A percentile compares a stretch with the other conserved stretches of the same genome.
Evolutionary conservation across 129 eudicot species (phyloP).

Genomic region (Glebionis coronaria): DNA sequence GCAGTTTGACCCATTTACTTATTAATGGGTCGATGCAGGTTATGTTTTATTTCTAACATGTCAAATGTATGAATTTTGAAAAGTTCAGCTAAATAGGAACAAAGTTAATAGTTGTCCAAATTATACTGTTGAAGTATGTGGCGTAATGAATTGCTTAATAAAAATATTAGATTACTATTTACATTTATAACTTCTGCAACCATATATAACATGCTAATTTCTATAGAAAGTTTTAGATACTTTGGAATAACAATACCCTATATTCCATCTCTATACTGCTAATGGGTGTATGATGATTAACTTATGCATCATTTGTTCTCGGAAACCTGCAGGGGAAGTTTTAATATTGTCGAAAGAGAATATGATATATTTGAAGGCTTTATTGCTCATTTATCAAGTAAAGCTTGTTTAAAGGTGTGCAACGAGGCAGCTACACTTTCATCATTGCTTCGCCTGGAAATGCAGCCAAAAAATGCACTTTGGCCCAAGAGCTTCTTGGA

Average conservation of each 20-base stretch:
- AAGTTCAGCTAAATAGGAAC: too few relatives aligned
- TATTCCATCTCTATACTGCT: too few relatives aligned
- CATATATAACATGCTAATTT: too few relatives aligned
- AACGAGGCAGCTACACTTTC: slow-evolving; percentile 49
- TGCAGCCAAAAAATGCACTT: slow-evolving; percentile 42
- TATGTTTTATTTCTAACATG: too few relatives aligned
- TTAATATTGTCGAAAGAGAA: slow-evolving; percentile 32
- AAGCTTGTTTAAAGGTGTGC: slow-evolving; percentile 45
- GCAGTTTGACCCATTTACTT: neutral
- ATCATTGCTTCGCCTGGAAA: slow-evolving; percentile 41
- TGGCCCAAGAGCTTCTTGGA: slow-evolving; percentile 62
- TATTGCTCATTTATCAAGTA: slow-evolving; percentile 56
- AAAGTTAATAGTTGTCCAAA: too few relatives aligned
- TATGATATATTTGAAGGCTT: slow-evolving; percentile 42
- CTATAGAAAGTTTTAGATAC: too few relatives aligned
- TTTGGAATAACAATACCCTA: too few relatives aligned
- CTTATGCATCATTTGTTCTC: slow-evolving; percentile 7
- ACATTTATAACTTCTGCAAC: too few relatives aligned
- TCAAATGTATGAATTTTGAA: too few relatives aligned
- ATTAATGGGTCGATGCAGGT: neutral
- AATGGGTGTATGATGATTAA: neutral
- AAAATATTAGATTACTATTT: too few relatives aligned
- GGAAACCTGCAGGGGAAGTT: slow-evolving; percentile 53
- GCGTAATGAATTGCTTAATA: too few relatives aligned
- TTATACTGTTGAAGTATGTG: too few relatives aligned